Conservation (phyloP, 2,329 filamentous ascomycete genomes). For the Xylariaceae sp. region DNA sequence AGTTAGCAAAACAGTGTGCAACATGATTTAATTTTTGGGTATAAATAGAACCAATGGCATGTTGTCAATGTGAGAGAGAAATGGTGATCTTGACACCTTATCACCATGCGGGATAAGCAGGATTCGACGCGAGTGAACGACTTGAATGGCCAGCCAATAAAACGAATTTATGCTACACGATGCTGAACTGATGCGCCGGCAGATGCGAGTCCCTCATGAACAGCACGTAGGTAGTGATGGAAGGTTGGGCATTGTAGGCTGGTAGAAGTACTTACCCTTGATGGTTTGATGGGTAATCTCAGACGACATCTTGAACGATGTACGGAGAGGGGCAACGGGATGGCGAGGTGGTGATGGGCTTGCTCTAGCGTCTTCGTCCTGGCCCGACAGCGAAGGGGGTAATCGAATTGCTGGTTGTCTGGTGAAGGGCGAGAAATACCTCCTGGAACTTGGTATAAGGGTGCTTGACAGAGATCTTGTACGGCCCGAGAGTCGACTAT, state of each 20-base stretch:
- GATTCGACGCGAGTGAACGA: too few relatives aligned
- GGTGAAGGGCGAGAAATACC: not conserved
- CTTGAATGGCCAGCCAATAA: too few relatives aligned
- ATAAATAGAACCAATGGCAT: not conserved
- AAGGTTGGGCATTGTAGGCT: too few relatives aligned
- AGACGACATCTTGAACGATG: conserved; percentile 49
- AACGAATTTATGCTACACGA: too few relatives aligned
- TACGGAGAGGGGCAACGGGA: not conserved
- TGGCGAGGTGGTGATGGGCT: conserved; percentile 1
- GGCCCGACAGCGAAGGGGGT: not conserved
- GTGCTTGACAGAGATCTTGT: conserved; percentile 12
- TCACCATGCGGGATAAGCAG: too few relatives aligned
- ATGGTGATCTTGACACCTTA: too few relatives aligned
- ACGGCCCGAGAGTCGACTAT: conserved; percentile 28
- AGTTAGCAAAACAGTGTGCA: conserved; percentile 14
- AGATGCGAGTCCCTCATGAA: not conserved
- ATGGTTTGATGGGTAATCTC: conserved; percentile 64
- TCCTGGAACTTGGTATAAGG: not conserved
- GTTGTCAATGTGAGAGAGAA: too few relatives aligned
- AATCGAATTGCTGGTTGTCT: not conserved
- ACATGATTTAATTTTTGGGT: not conserved
- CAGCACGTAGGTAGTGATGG: too few relatives aligned
- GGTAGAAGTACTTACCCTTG: conserved; percentile 54
- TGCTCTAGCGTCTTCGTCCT: too few relatives aligned
- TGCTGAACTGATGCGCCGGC: too few relatives aligned